Conservation (phyloP, 371 early-diverging fungal genomes). For the Massospora cicadina region DNA sequence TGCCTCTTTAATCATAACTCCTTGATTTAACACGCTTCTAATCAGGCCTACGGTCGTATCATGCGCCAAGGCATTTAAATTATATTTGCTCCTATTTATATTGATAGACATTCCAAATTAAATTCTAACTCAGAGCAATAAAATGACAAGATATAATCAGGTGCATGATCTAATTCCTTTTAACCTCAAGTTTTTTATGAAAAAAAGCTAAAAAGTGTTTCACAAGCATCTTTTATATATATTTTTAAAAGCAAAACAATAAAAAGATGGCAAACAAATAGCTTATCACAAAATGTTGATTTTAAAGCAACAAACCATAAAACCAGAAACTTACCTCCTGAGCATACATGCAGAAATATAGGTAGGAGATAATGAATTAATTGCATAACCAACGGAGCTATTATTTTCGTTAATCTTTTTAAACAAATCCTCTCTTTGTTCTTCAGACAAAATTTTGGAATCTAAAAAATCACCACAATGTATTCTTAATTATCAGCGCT, state of each 20-base stretch:
- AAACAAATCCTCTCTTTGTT: slow-evolving; percentile 50
- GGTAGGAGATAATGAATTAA: slow-evolving; percentile 61
- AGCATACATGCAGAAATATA: slow-evolving; percentile 85
- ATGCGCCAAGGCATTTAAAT: slow-evolving; percentile 89
- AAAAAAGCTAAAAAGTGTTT: no score
- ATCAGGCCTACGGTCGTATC: slow-evolving; percentile 81
- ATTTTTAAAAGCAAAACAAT: slow-evolving; percentile 8
- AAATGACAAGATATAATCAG: no score
- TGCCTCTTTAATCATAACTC: slow-evolving; percentile 57
- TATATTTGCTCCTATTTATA: slow-evolving; percentile 57
- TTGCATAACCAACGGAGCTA: slow-evolving; percentile 72
- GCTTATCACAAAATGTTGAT: no score
- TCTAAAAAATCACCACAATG: slow-evolving; percentile 38
- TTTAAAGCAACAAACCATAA: slow-evolving; percentile 12
- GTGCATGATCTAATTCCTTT: no score
- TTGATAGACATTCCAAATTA: no score
- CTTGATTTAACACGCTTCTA: slow-evolving; percentile 31
- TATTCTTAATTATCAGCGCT: not conserved
- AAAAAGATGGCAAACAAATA: no score
- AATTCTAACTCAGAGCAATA: no score
- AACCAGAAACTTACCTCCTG: slow-evolving; percentile 22
- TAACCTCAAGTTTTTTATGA: no score
- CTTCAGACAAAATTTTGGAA: slow-evolving; percentile 72
- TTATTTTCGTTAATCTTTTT: slow-evolving; percentile 28
- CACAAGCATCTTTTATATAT: slow-evolving; percentile 20